phyloP scores from a whole-genome alignment of 768 basidiomycete genomes.

The Coprinopsis cinerea region DNA sequence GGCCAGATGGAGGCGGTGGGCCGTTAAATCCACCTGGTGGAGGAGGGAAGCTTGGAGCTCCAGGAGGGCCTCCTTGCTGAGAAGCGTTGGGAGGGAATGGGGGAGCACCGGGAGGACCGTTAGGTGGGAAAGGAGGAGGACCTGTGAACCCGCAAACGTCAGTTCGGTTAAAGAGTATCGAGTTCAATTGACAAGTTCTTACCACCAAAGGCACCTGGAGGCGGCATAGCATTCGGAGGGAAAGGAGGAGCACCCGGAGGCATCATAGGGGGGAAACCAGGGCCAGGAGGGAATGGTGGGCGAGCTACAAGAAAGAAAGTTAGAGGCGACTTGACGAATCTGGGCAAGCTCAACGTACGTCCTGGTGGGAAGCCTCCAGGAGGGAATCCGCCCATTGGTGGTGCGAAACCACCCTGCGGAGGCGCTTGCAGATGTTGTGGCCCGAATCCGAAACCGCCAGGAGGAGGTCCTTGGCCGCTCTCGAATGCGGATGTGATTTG shows the following conservation, averaged over 20 bases:
- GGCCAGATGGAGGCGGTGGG: constrained; percentile 26
- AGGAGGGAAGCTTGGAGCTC: constrained; percentile 25
- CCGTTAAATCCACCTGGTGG: constrained; percentile 27
- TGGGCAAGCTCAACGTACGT: constrained; percentile 29
- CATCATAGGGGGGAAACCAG: constrained; percentile 48
- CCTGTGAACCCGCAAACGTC: no score
- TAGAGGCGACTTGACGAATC: background rate
- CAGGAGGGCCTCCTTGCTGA: constrained; percentile 18
- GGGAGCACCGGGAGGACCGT: no score
- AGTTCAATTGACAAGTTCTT: no score
- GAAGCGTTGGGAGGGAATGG: constrained; percentile 40
- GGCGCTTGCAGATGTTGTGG: constrained; percentile 70
- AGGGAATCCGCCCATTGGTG: constrained; percentile 48
- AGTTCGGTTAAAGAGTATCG: no score
- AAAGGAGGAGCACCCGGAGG: constrained; percentile 62
- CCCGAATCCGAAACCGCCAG: constrained; percentile 82
- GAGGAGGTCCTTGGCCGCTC: constrained; percentile 76
- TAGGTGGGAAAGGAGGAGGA: constrained; percentile 3
- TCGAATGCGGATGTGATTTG: constrained; percentile 95
- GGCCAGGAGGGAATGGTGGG: constrained; percentile 68
- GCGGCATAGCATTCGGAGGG: constrained; percentile 52
- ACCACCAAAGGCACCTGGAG: constrained; percentile 40
- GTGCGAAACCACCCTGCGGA: constrained; percentile 38
- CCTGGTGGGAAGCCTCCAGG: constrained; percentile 52
- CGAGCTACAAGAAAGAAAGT: constrained; percentile 35